phyloP scores from a whole-genome alignment of 768 basidiomycete species.

The Chlorophyllum brunneum region DNA sequence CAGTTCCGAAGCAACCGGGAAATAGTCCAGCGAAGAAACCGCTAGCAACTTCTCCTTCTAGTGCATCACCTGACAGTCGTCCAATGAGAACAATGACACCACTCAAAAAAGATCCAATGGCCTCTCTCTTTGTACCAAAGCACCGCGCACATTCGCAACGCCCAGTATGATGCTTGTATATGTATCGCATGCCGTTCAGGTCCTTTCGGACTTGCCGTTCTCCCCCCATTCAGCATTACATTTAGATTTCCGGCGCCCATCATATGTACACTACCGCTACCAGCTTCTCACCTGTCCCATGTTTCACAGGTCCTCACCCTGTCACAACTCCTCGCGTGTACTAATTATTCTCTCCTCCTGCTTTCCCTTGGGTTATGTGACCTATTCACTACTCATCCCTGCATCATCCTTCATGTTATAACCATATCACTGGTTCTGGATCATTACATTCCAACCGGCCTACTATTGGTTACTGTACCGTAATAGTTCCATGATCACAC shows the following conservation, averaged over 20 bases:
- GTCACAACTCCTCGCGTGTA: background rate
- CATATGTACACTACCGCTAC: slow-evolving; percentile 4
- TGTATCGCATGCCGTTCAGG: slow-evolving; percentile 11
- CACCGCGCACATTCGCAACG: slow-evolving; percentile 60
- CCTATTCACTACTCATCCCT: background rate
- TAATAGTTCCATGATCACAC: background rate
- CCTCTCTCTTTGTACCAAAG: slow-evolving; percentile 68
- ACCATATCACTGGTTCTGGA: background rate
- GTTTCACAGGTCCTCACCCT: background rate
- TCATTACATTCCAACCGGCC: background rate
- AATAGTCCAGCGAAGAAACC: background rate
- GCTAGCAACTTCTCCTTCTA: slow-evolving; percentile 15
- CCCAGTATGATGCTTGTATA: slow-evolving; percentile 27
- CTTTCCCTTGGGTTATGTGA: slow-evolving; percentile 5
- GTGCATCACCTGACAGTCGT: slow-evolving; percentile 22
- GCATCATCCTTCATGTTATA: background rate
- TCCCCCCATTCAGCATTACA: slow-evolving; percentile 12
- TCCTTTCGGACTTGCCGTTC: slow-evolving; percentile 12
- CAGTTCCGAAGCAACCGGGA: slow-evolving; percentile 2
- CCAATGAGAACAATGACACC: slow-evolving; percentile 33
- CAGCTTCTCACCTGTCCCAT: background rate
- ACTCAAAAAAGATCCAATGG: slow-evolving; percentile 62
- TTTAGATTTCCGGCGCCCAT: slow-evolving; percentile 12
- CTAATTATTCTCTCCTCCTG: background rate
- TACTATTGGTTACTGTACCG: slow-evolving; percentile 2